These are phyloP conservation scores for Cucumis hystrix DNA, from an alignment of 306 rosid species.

Conservation along the genomic window DNA sequence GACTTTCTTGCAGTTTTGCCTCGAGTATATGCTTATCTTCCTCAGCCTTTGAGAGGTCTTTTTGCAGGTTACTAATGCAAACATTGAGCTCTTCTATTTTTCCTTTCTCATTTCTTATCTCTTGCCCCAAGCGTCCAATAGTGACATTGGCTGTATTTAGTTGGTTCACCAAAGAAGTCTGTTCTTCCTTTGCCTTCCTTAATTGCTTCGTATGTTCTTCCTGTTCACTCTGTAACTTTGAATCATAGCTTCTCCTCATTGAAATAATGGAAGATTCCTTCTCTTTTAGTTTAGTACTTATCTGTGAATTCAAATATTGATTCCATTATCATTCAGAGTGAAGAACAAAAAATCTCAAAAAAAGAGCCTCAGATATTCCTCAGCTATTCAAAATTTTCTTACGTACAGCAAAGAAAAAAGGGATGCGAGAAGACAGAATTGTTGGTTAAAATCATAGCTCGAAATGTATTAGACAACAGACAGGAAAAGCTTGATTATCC, in stretches of 20 bases:
- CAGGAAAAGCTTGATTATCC: neutral
- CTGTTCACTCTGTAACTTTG: conserved; percentile 44
- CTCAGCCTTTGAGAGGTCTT: conserved; percentile 16
- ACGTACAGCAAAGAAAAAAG: neutral
- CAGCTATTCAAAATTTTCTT: neutral
- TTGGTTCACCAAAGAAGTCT: conserved; percentile 33
- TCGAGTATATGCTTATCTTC: conserved; percentile 42
- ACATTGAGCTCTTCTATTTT: conserved; percentile 40
- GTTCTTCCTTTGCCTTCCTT: conserved; percentile 56
- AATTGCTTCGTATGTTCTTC: conserved; percentile 53
- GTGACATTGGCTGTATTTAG: conserved; percentile 42
- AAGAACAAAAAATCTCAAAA: neutral
- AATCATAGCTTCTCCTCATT: conserved; percentile 45
- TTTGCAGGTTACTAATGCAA: conserved; percentile 34
- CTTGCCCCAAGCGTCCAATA: conserved; percentile 36
- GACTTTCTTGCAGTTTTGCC: conserved; percentile 24
- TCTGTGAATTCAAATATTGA: conserved; percentile 38
- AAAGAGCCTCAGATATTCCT: neutral
- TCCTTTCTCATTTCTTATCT: conserved; percentile 47
- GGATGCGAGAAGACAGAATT: neutral
- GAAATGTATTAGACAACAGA: neutral
- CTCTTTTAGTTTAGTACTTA: conserved; percentile 46
- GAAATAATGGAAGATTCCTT: conserved; percentile 54
- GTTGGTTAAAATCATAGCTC: neutral
- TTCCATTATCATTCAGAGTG: conserved; percentile 2